Evolutionary conservation across 2,329 filamentous ascomycete genomes (phyloP).

Genomic region (Gaeumannomyces sp.): DNA sequence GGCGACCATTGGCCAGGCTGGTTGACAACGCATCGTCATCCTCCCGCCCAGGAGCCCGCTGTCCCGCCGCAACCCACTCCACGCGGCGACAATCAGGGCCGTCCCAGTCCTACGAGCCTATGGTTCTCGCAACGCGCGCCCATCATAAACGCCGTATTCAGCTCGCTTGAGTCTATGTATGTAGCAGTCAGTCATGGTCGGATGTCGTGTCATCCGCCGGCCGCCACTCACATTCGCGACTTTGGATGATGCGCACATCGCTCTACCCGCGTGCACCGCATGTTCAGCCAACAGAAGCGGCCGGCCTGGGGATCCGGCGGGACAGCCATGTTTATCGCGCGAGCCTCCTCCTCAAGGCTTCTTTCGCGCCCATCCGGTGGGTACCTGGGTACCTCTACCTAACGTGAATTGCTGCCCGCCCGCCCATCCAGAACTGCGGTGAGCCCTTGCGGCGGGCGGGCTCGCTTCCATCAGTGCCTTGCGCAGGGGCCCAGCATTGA

Average conservation of each 20-base stretch:
- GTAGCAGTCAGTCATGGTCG: neutral
- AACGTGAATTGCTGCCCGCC: neutral
- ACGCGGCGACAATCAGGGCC: neutral
- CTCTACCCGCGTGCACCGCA: neutral
- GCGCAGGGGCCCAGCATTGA: conserved; percentile 1
- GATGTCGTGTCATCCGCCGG: neutral
- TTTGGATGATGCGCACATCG: neutral
- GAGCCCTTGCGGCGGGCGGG: neutral
- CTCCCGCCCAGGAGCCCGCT: neutral
- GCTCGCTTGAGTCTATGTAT: neutral
- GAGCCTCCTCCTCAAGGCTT: neutral
- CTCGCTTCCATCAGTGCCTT: conserved; percentile 1
- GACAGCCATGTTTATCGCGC: neutral
- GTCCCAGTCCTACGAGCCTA: neutral
- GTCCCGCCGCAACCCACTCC: neutral
- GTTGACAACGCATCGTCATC: conserved; percentile 1
- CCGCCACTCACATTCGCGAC: neutral
- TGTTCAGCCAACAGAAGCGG: neutral
- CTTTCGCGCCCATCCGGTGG: neutral
- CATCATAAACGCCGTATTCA: neutral
- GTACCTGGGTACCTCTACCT: too few relatives aligned
- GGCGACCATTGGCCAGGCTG: neutral
- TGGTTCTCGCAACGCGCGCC: neutral
- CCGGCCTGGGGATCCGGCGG: neutral
- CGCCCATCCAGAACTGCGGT: neutral